Evolutionary conservation across 176 grass and related monocot genomes (phyloP).

Genomic region (Oryza meyeriana): DNA sequence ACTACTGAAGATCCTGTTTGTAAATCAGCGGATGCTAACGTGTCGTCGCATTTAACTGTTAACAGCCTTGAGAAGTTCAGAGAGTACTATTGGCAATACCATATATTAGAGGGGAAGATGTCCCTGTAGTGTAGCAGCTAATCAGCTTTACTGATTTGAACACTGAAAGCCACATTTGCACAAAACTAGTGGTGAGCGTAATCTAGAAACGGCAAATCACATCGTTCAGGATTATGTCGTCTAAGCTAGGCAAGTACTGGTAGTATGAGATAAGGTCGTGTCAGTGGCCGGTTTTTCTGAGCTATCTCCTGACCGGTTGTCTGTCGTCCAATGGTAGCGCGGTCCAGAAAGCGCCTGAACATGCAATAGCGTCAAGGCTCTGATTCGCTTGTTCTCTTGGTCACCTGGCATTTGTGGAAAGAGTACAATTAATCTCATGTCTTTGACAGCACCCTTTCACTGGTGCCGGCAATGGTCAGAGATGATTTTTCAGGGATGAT

Average conservation of each 20-base stretch:
- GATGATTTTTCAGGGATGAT: background rate
- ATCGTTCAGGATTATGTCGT: background rate
- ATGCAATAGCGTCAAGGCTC: background rate
- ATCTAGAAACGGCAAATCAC: background rate
- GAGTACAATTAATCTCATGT: too few species aligned
- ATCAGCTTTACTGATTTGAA: background rate
- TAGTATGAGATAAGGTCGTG: background rate
- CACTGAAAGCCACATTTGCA: background rate
- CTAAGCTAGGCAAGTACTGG: background rate
- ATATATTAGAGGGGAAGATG: too few species aligned
- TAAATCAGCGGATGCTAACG: background rate
- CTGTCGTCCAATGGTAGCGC: background rate
- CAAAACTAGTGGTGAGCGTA: background rate
- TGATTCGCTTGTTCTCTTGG: background rate
- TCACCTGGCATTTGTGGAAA: too few species aligned
- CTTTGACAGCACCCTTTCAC: too few species aligned
- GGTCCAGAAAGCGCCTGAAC: background rate
- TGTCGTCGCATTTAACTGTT: background rate
- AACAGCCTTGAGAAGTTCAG: too few species aligned
- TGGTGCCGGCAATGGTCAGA: background rate
- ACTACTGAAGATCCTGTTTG: background rate
- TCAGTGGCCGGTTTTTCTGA: background rate
- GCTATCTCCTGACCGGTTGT: background rate
- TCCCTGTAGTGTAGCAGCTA: too few species aligned
- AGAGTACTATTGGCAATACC: too few species aligned